Base-by-base conservation (phyloP, 23 red algal species). In the Gracilaria gracilis region DNA sequence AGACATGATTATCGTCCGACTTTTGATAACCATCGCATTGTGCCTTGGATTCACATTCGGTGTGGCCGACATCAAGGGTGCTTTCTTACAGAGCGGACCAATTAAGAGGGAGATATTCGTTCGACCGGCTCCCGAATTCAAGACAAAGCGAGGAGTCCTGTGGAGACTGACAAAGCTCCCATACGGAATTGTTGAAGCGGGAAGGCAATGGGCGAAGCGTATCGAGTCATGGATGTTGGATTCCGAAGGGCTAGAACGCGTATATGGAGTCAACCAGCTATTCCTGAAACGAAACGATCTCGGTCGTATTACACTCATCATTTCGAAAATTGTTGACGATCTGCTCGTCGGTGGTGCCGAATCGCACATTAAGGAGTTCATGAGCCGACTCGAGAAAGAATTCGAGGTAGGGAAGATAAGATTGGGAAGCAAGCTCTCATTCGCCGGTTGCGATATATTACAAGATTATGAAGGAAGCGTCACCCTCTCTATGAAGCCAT, bases 131-230 rank as follows among this genome's bases (percentile, higher is more conserved):
- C 40, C 32, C 37, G 42, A 49, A 21, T 61, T 59, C 5, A 39
- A n/a, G n/a, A n/a, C n/a, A n/a, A n/a, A n/a, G n/a, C n/a, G n/a
- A n/a, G n/a, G n/a, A n/a, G n/a, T n/a, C n/a, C n/a, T n/a, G n/a
- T n/a, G n/a, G n/a, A n/a, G n/a, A n/a, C n/a, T n/a, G n/a, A n/a
- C n/a, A n/a, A n/a, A n/a, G n/a, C n/a, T n/a, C n/a, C n/a, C n/a
- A n/a, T n/a, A n/a, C n/a, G n/a, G 67, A 15, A 77, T 88, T 38
- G 62, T 88, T 17, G 66, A 88, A 59, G 57, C 84, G 7, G 84
- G 25, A 4, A 33, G 65, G 27, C 84, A 47, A 53, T 75, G 66
- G 67, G 61, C 50, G 48, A 51, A 57, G 28, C 42, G 42, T 36
- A 34, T 32, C 17, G 84, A 88, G 37, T n/a, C 31, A 76, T 75